phyloP scores from a whole-genome alignment of 306 rosid genomes.

The Delonix regia region DNA sequence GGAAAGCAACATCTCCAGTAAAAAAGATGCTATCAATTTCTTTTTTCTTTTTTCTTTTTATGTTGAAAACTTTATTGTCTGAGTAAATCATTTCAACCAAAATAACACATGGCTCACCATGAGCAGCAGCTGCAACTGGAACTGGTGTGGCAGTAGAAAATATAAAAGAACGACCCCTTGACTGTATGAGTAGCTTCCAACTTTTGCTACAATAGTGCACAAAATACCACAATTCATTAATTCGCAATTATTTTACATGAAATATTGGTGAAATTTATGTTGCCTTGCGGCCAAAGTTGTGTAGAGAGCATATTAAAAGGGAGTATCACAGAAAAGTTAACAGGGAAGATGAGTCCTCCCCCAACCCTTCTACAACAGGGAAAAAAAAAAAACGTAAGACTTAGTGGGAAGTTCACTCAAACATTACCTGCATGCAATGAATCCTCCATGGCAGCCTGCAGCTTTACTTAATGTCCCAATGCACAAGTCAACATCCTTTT shows the following conservation, averaged over 20 bases:
- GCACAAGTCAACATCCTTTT: constrained; percentile 82
- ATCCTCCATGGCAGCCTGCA: constrained; percentile 98
- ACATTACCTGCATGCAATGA: constrained; percentile 91
- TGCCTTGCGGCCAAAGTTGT: not conserved
- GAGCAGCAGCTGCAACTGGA: constrained; percentile 87
- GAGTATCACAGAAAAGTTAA: too few species aligned
- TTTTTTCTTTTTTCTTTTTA: not conserved
- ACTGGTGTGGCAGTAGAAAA: constrained; percentile 85
- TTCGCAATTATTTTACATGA: not conserved
- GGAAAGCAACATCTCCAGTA: constrained; percentile 11
- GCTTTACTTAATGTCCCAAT: constrained; percentile 95
- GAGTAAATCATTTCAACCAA: constrained; percentile 21
- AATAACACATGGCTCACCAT: constrained; percentile 52
- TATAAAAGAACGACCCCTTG: constrained; percentile 94
- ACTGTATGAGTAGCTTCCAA: constrained; percentile 89
- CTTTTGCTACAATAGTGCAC: constrained; percentile 61
- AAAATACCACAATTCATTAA: constrained; percentile 32
- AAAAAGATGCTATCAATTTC: not conserved
- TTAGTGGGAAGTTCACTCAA: not conserved
- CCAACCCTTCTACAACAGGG: too few species aligned
- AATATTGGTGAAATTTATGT: constrained; percentile 13
- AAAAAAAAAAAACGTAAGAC: not conserved
- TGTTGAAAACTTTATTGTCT: constrained; percentile 14
- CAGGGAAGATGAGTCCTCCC: too few species aligned
- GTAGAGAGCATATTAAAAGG: not conserved